A percentile compares a stretch with the other conserved stretches of the same genome.
phyloP scores from a whole-genome alignment of 139 green algal species.

The Chlorella ohadii region DNA sequence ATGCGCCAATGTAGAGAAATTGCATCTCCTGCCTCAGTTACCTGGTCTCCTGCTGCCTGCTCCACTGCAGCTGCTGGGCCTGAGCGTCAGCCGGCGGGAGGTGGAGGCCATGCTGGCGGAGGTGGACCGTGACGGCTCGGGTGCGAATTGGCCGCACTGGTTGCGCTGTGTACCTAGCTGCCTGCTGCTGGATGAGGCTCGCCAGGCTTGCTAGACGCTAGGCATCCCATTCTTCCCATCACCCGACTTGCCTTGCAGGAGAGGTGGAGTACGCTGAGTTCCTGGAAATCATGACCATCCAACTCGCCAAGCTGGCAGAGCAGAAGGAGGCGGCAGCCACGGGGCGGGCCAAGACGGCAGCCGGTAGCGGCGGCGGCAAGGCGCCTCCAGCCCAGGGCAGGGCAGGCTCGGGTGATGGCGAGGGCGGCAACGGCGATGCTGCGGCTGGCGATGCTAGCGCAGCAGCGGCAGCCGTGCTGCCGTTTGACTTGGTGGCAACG shows the following conservation, averaged over 20 bases:
- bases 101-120: conserved; percentile 65
- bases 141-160: not conserved
- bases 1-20: too few relatives aligned
- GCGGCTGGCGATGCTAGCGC: not conserved
- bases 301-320: conserved; percentile 37
- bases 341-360: not conserved
- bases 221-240: too few relatives aligned
- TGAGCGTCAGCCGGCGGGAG: conserved; percentile 35
- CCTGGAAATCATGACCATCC: conserved; percentile 78
- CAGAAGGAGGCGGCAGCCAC: conserved; percentile 4
- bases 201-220: too few relatives aligned
- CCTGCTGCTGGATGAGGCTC: too few relatives aligned
- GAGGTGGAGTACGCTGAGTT: conserved; percentile 75
- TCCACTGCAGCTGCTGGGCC: not conserved
- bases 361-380: not conserved
- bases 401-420: not conserved
- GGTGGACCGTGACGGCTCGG: conserved; percentile 70
- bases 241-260: too few relatives aligned
- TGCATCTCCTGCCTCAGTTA: not conserved
- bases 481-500: conserved; percentile 33
- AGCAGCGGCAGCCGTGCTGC: not conserved
- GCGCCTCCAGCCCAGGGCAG: not conserved
- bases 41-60: not conserved
- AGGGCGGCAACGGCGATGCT: not conserved
- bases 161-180: too few relatives aligned